Conservation (phyloP, 2,329 filamentous ascomycete species). For the Fusarium keratoplasticum region DNA sequence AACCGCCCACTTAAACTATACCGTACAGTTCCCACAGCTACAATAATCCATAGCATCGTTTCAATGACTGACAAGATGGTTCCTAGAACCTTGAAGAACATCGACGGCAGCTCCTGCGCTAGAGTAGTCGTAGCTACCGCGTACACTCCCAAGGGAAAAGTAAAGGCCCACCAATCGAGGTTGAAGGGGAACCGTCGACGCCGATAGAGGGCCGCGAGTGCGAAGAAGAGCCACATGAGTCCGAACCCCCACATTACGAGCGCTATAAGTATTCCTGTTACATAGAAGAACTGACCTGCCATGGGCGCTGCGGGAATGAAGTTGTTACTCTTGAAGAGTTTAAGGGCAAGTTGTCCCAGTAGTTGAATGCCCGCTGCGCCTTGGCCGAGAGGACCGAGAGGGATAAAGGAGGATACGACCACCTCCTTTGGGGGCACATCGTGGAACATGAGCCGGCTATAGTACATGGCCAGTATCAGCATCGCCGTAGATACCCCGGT, state of each 20-base stretch:
- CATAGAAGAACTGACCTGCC: slow-evolving; percentile 66
- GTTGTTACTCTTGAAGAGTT: slow-evolving; percentile 46
- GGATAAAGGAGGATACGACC: slow-evolving; percentile 72
- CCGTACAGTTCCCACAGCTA: slow-evolving; percentile 19
- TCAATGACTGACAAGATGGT: slow-evolving; percentile 34
- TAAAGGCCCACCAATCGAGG: slow-evolving; percentile 55
- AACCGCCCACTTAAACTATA: slow-evolving; percentile 14
- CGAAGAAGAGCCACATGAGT: slow-evolving; percentile 50
- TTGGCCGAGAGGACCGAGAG: slow-evolving; percentile 71
- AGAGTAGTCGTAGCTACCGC: slow-evolving; percentile 46
- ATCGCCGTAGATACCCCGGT: slow-evolving; percentile 64
- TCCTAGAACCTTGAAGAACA: slow-evolving; percentile 48
- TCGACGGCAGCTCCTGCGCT: slow-evolving; percentile 46
- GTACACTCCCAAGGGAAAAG: slow-evolving; percentile 53
- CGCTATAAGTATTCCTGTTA: slow-evolving; percentile 57
- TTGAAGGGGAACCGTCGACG: slow-evolving; percentile 50
- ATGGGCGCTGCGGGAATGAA: slow-evolving; percentile 55
- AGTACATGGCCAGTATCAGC: slow-evolving; percentile 69
- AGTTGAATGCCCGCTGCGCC: slow-evolving; percentile 66
- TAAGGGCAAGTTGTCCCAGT: slow-evolving; percentile 53
- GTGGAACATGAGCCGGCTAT: slow-evolving; percentile 69
- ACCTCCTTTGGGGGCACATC: slow-evolving; percentile 69
- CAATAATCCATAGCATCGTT: slow-evolving; percentile 34
- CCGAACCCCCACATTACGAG: slow-evolving; percentile 51
- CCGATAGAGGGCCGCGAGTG: slow-evolving; percentile 44